These are phyloP conservation scores for Penicillium fuscoglaucum DNA, from an alignment of 2,329 filamentous ascomycete genomes.

Conservation along the genomic window DNA sequence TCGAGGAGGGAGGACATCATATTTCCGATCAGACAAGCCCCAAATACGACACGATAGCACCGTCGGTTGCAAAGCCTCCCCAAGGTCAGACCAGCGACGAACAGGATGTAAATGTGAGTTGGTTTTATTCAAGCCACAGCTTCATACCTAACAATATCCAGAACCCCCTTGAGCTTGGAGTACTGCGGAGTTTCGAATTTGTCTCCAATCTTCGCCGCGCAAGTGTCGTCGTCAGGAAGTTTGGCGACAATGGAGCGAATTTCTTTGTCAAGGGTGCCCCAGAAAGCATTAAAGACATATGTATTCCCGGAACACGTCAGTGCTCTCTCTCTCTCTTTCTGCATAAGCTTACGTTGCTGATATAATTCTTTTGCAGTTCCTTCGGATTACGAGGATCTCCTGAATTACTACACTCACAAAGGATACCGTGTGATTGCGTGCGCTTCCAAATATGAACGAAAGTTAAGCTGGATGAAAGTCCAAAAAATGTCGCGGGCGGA, in stretches of 20 bases:
- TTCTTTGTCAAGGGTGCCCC: slow-evolving; percentile 96
- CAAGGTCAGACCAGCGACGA: slow-evolving; percentile 34
- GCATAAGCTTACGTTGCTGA: slow-evolving; percentile 1
- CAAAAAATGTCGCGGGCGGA: slow-evolving; percentile 90
- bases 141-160: slow-evolving; percentile 9
- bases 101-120: slow-evolving; percentile 25
- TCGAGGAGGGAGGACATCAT: slow-evolving; percentile 77
- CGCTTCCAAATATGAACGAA: slow-evolving; percentile 82
- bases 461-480: slow-evolving; percentile 88
- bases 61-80: slow-evolving; percentile 86
- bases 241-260: slow-evolving; percentile 78
- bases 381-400: slow-evolving; percentile 80
- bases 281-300: slow-evolving; percentile 95
- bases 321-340: slow-evolving; percentile 15
- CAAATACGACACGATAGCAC: slow-evolving; percentile 70
- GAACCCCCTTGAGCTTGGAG: slow-evolving; percentile 75
- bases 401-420: slow-evolving; percentile 89
- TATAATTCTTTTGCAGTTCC: slow-evolving; percentile 58
- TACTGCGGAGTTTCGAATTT: slow-evolving; percentile 90
- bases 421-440: slow-evolving; percentile 96
- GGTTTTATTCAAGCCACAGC: neutral
- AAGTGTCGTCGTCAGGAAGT: slow-evolving; percentile 87
- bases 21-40: slow-evolving; percentile 64
- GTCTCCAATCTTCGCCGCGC: slow-evolving; percentile 88
- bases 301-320: slow-evolving; percentile 74